Evolutionary conservation across 75 land plant genomes (phyloP).

Genomic region (Cupressus sempervirens): DNA sequence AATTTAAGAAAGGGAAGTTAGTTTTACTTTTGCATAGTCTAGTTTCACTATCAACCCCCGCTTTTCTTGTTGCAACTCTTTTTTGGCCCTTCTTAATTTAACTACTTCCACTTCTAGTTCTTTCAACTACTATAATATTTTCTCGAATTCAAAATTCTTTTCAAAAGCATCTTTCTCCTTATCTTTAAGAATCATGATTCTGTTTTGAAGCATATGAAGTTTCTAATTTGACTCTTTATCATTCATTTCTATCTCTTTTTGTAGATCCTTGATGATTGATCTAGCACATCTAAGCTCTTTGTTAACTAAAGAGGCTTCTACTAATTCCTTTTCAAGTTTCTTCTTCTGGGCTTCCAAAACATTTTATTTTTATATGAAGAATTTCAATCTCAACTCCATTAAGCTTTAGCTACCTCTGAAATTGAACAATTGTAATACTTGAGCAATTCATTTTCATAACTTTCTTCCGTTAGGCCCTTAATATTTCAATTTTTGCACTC

Average conservation of each 20-base stretch:
- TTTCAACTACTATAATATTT: slow-evolving; percentile 47
- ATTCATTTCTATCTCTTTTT: slow-evolving; percentile 52
- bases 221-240: slow-evolving; percentile 56
- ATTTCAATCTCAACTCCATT: slow-evolving; percentile 50
- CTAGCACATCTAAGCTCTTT: slow-evolving; percentile 70
- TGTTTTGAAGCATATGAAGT: slow-evolving; percentile 51
- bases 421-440: slow-evolving; percentile 72
- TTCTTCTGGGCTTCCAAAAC: slow-evolving; percentile 59
- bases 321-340: slow-evolving; percentile 43
- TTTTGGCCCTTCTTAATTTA: slow-evolving; percentile 47
- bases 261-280: slow-evolving; percentile 58
- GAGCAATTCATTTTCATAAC: slow-evolving; percentile 62
- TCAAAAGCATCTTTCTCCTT: slow-evolving; percentile 26
- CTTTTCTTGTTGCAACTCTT: slow-evolving; percentile 57
- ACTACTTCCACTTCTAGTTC: slow-evolving; percentile 61
- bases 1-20: slow-evolving; percentile 33
- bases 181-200: slow-evolving; percentile 38
- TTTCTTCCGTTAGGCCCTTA: slow-evolving; percentile 55
- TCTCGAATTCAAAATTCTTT: slow-evolving; percentile 39
- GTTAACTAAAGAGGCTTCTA: slow-evolving; percentile 26
- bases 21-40: slow-evolving; percentile 56
- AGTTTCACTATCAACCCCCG: slow-evolving; percentile 58
- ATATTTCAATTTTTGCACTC: slow-evolving; percentile 48
- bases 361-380: slow-evolving; percentile 46
- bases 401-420: slow-evolving; percentile 60